These are phyloP conservation scores for Papiliotrema nemorosa DNA, from an alignment of 1,284 basidiomycete genomes.

Conservation along the genomic window DNA sequence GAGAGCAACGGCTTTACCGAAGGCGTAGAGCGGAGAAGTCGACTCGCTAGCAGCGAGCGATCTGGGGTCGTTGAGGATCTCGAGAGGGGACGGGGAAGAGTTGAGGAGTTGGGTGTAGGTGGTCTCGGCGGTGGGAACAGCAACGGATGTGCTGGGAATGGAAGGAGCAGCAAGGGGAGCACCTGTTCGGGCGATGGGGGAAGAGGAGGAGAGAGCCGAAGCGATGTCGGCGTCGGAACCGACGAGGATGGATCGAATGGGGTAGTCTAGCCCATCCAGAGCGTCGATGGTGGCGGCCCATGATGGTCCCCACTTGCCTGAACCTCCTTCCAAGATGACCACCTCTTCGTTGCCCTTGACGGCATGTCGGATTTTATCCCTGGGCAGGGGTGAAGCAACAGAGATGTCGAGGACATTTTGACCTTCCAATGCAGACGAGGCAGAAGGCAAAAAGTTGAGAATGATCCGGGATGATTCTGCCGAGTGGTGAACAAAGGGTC, in stretches of 20 bases:
- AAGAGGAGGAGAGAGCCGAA: conserved; percentile 31
- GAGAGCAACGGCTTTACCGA: conserved; percentile 83
- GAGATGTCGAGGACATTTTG: conserved; percentile 67
- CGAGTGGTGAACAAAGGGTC: conserved; percentile 49
- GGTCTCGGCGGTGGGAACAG: conserved; percentile 78
- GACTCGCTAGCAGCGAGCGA: conserved; percentile 70
- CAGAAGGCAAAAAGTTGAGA: conserved; percentile 64
- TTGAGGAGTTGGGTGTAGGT: conserved; percentile 90
- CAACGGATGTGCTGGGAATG: conserved; percentile 53
- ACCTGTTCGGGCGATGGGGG: conserved; percentile 38
- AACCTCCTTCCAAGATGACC: conserved; percentile 78
- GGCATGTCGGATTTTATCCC: conserved; percentile 60
- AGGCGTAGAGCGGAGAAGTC: conserved; percentile 87
- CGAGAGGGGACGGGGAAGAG: conserved; percentile 74
- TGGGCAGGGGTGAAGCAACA: conserved; percentile 62
- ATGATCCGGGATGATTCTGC: conserved; percentile 63
- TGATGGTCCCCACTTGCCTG: conserved; percentile 77
- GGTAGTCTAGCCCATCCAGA: conserved; percentile 34
- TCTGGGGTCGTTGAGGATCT: conserved; percentile 78
- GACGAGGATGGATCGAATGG: conserved; percentile 45
- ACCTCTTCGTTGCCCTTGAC: conserved; percentile 66
- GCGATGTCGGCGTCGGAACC: conserved; percentile 44
- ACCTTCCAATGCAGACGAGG: conserved; percentile 51
- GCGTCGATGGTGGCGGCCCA: conserved; percentile 45
- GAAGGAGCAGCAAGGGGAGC: conserved; percentile 24